Base-by-base conservation (phyloP, 78 protist genomes). In the Chrysochromulina tobinii region DNA sequence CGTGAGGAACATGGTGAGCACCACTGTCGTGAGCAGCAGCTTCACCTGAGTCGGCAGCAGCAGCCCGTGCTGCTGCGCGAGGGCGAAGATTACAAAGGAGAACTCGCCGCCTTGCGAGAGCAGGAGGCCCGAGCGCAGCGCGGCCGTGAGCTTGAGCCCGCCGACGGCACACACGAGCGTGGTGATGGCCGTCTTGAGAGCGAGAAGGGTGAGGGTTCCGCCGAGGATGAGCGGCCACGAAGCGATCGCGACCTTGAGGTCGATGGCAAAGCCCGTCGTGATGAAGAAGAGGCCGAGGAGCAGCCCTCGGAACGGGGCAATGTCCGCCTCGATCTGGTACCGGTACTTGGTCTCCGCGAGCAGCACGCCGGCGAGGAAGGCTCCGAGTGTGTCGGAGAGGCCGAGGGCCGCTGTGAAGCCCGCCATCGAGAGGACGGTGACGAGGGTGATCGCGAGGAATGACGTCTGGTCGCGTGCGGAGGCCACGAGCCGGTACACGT, bases 101-200 rank as follows among this genome's bases (percentile, higher is more conserved):
- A 87, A 87, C 61, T 87, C 90, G 38, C 90, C 90, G 57, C 75
- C 90, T 38, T 87, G 90, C 81, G 66, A 64, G 48, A 68, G 81
- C 25, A 51, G 61, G 27, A 87, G 38, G 90, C 73, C 77, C 81
- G 90, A 14, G 81, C 90, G 90, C 7, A 68, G 12, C 20, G 77
- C 66, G 18, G 67, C 50, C 6, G 4, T 1, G 11, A 14, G 20
- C 59, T 6, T 3, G 61, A 68, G 48, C 0, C 21, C 51, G 48
- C 48, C 51, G 14, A 21, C 38, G 18, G 4, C 27, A 57, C 53
- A 51, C 17, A 87, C 7, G 11, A 27, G 21, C 23, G 25, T 18
- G 23, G 11, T 2, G 38, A 87, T 20, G 20, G 75, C 23, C 38
- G 72, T 51, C 75, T 66, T 87, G 90, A 57, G 23, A 48, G 20